phyloP scores from a whole-genome alignment of 768 basidiomycete species.

The Rhodosporidiobolus odoratus region DNA sequence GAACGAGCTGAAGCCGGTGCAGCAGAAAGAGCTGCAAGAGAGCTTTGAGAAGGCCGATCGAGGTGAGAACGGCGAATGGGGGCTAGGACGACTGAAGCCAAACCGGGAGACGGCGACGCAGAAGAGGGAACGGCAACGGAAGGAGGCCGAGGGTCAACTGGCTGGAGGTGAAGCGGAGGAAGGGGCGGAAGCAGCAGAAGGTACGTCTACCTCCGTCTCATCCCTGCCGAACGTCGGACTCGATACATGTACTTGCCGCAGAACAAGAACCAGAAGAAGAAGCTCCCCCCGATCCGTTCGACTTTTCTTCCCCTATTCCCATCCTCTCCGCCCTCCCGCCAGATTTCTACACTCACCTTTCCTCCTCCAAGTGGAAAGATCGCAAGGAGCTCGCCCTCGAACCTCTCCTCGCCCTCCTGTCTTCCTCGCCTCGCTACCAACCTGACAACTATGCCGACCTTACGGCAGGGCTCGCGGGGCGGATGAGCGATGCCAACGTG shows the following conservation, averaged over 20 bases:
- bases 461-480: conserved; percentile 65
- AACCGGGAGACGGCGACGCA: conserved; percentile 70
- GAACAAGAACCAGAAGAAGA: conserved; percentile 10
- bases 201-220: not conserved
- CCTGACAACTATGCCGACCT: conserved; percentile 67
- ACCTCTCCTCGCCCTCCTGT: conserved; percentile 66
- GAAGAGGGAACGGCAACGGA: conserved; percentile 58
- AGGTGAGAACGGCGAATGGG: conserved; percentile 78
- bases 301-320: conserved; percentile 73
- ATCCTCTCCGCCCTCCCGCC: conserved; percentile 69
- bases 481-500: conserved; percentile 89
- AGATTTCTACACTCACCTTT: conserved; percentile 65
- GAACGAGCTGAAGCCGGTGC: conserved; percentile 88
- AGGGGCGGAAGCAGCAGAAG: conserved; percentile 32
- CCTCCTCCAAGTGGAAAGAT: conserved; percentile 97
- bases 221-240: conserved; percentile 37
- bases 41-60: conserved; percentile 63
- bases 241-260: conserved; percentile 13
- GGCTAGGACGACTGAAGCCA: conserved; percentile 60
- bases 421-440: conserved; percentile 66
- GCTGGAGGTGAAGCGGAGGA: conserved; percentile 44
- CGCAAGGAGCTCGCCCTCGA: conserved; percentile 80
- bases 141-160: conserved; percentile 43
- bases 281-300: conserved; percentile 60
- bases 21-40: conserved; percentile 91